Evolutionary conservation across 2,329 filamentous ascomycete genomes (phyloP), one percentile per base, ranked within the genome.

Genomic region (Cladosporium velox): DNA sequence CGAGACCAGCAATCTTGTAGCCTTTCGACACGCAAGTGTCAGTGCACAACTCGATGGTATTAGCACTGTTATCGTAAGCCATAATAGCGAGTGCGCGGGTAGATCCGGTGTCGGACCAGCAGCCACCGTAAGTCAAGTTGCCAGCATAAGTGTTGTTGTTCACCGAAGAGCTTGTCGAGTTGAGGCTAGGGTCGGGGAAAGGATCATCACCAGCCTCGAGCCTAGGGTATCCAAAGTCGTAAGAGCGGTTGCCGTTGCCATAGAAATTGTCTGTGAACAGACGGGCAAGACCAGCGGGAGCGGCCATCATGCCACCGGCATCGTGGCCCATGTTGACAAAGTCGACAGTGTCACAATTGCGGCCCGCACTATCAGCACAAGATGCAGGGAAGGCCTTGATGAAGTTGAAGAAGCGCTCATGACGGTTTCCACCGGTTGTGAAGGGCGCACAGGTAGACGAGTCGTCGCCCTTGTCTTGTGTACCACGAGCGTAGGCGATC

Each of bases 401-500:
- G 68, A 77, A 78, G 70, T 78, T 75, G 73, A 78, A 78, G 70
- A 79, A 79, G 7, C 77, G 75, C 70, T 79, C 77, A 59, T 78
- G 75, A 7, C 77, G 73, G 41, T 79, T 75, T 12, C 64, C 63
- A 14, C 77, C 77, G 10, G 75, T 74, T 0, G 76, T 75, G 11
- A 44, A 59, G 2, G 77, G 76, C 3, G 71, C 75, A 64, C 77
- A 79, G 15, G 38, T 66, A 12, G 71, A 72, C 18, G 76, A 76
- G 58, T 75, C 74, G 32, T 79, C 77, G 12, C 77, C 77, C 44
- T 72, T 66, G 68, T 79, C 77, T 34, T 69, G 71, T 2, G 70
- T 72, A 6, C 76, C 77, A 32, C 77, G 72, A 35, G 72, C 77
- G 60, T 76, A 79, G 26, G 73, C 74, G 60, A 79, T 72, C 8